Conservation (phyloP, 306 rosid genomes). For the Senna siamea region DNA sequence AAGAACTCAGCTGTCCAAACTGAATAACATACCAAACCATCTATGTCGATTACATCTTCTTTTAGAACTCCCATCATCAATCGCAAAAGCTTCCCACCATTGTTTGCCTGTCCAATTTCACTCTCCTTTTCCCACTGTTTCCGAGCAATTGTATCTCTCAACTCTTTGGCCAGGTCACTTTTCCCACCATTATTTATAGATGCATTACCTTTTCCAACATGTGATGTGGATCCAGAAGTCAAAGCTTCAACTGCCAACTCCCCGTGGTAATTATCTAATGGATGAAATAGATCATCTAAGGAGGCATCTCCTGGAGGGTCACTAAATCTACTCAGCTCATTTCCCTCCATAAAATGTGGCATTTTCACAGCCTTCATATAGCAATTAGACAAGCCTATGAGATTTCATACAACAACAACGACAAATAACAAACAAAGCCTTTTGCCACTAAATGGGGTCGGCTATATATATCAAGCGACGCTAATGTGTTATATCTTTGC, state of each 20-base stretch:
- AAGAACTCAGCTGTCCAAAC: slow-evolving; percentile 6
- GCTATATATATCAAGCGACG: too few species aligned
- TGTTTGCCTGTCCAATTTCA: slow-evolving; percentile 77
- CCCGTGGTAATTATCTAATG: slow-evolving; percentile 69
- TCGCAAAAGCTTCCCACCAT: slow-evolving; percentile 80
- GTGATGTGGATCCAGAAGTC: slow-evolving; percentile 73
- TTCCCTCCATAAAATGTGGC: slow-evolving; percentile 61
- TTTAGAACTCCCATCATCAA: slow-evolving; percentile 86
- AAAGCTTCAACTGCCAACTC: slow-evolving; percentile 75
- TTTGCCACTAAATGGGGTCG: too few species aligned
- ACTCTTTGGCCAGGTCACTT: slow-evolving; percentile 89
- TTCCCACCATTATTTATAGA: slow-evolving; percentile 65
- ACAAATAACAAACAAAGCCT: too few species aligned
- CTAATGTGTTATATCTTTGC: too few species aligned
- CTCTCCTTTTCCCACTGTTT: slow-evolving; percentile 92
- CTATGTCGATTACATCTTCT: slow-evolving; percentile 90
- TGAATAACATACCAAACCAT: slow-evolving; percentile 80
- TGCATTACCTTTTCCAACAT: slow-evolving; percentile 55
- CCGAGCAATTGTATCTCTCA: slow-evolving; percentile 93
- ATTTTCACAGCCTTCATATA: slow-evolving; percentile 73
- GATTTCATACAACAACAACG: too few species aligned
- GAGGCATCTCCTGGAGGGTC: slow-evolving; percentile 99
- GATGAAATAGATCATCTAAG: slow-evolving; percentile 90
- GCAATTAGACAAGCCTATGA: slow-evolving; percentile 42
- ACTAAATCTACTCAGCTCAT: slow-evolving; percentile 91